A percentile compares a stretch with the other conserved stretches of the same genome.
phyloP scores from a whole-genome alignment of 2,329 filamentous ascomycete genomes.

The Paradendryphiella salina region DNA sequence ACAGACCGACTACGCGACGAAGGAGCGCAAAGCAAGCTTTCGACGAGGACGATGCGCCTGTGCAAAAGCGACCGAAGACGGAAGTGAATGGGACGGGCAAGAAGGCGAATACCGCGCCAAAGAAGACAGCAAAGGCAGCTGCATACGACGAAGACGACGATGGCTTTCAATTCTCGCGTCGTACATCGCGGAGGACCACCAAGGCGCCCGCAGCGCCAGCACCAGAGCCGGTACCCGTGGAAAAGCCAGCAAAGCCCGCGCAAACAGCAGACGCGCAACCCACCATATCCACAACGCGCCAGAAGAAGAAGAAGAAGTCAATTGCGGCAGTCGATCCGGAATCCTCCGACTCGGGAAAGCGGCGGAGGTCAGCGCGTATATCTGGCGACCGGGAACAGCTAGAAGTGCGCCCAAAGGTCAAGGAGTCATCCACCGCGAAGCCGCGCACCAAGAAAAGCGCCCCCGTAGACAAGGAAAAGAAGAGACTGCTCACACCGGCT shows the following conservation, averaged over 20 bases:
- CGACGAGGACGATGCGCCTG: slow-evolving; percentile 51
- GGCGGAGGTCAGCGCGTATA: slow-evolving; percentile 52
- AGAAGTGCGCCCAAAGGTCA: slow-evolving; percentile 29
- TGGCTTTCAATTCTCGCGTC: slow-evolving; percentile 54
- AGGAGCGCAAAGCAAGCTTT: slow-evolving; percentile 52
- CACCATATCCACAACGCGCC: slow-evolving; percentile 24
- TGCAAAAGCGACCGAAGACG: slow-evolving; percentile 49
- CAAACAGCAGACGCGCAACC: slow-evolving; percentile 14
- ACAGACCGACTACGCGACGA: slow-evolving; percentile 50
- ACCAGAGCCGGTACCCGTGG: slow-evolving; percentile 39
- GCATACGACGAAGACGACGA: slow-evolving; percentile 54
- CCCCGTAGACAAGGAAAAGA: slow-evolving; percentile 34
- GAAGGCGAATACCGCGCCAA: slow-evolving; percentile 40
- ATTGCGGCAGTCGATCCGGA: slow-evolving; percentile 28
- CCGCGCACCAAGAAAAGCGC: slow-evolving; percentile 38
- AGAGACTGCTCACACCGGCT: slow-evolving; percentile 37
- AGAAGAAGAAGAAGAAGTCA: slow-evolving; percentile 40
- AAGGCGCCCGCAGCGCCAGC: slow-evolving; percentile 38
- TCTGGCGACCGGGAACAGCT: slow-evolving; percentile 50
- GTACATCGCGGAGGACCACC: slow-evolving; percentile 41
- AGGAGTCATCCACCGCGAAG: slow-evolving; percentile 33
- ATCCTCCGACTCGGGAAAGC: slow-evolving; percentile 35
- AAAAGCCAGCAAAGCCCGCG: slow-evolving; percentile 30
- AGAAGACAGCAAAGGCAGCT: slow-evolving; percentile 46
- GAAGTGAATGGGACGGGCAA: slow-evolving; percentile 47